phyloP scores from a whole-genome alignment of 441 rosid genomes.

The Syzygium syzygioides region DNA sequence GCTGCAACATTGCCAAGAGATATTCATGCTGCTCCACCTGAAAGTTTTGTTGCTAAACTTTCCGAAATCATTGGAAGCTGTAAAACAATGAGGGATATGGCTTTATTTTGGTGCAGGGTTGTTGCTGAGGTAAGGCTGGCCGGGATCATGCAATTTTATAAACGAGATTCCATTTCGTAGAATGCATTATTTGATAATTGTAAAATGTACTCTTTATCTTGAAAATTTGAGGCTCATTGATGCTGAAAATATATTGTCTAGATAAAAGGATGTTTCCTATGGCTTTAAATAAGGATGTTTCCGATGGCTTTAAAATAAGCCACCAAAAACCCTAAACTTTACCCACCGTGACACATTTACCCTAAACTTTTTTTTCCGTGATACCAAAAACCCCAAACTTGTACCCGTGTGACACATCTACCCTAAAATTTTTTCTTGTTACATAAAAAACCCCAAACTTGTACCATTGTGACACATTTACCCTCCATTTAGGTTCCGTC shows the following conservation, averaged over 20 bases:
- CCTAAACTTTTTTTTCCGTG: too few relatives aligned
- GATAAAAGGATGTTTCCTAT: neutral
- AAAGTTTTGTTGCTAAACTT: slow-evolving; percentile 67
- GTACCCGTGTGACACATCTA: too few relatives aligned
- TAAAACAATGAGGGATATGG: slow-evolving; percentile 68
- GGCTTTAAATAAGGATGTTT: neutral
- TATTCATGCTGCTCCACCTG: slow-evolving; percentile 84
- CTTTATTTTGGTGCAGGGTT: slow-evolving; percentile 75
- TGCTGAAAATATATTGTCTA: neutral
- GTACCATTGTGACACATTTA: too few relatives aligned
- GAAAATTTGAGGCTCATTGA: neutral
- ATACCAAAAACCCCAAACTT: too few relatives aligned
- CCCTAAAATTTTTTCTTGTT: too few relatives aligned
- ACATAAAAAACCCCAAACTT: too few relatives aligned
- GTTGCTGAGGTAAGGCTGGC: slow-evolving; percentile 67
- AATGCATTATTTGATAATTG: neutral
- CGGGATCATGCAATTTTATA: neutral
- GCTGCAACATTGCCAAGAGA: slow-evolving; percentile 50
- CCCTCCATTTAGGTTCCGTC: too few relatives aligned
- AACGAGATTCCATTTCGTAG: neutral
- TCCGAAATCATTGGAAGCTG: slow-evolving; percentile 93
- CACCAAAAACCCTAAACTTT: too few relatives aligned
- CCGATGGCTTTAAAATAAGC: too few relatives aligned
- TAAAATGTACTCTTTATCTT: neutral
- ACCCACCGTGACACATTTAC: too few relatives aligned